These are phyloP conservation scores for Penicillium griseofulvum DNA, from an alignment of 2,329 filamentous ascomycete genomes.

Conservation along the genomic window DNA sequence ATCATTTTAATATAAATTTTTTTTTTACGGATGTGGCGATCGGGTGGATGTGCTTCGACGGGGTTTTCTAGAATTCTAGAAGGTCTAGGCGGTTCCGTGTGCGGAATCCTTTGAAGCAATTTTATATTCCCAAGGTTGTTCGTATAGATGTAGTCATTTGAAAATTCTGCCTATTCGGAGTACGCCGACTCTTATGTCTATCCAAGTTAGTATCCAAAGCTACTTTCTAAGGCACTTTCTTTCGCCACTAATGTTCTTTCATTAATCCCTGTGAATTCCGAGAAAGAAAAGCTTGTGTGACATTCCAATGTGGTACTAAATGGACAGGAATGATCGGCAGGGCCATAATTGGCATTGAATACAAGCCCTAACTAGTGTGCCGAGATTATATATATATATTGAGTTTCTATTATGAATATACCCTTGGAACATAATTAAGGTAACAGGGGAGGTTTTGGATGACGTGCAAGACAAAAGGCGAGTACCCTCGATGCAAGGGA, in stretches of 20 bases:
- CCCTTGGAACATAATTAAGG: background rate
- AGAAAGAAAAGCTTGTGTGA: background rate
- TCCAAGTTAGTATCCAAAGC: no score
- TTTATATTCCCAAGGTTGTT: no score
- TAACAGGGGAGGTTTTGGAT: constrained; percentile 13
- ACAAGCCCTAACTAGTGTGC: background rate
- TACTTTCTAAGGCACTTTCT: no score
- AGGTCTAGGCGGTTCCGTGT: constrained; percentile 9
- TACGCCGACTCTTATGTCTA: no score
- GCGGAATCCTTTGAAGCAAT: background rate
- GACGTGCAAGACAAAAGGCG: constrained; percentile 12
- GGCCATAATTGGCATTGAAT: background rate
- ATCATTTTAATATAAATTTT: background rate
- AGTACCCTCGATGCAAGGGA: constrained; percentile 18
- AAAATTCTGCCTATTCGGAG: background rate
- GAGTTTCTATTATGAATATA: no score
- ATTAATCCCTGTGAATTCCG: background rate
- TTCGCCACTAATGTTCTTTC: background rate
- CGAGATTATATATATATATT: background rate
- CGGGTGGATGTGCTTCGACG: constrained; percentile 16
- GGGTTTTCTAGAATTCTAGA: constrained; percentile 22
- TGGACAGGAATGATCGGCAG: constrained; percentile 7
- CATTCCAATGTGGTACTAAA: constrained; percentile 3
- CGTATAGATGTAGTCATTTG: background rate
- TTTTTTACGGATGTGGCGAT: constrained; percentile 20